phyloP scores from a whole-genome alignment of 805 yeast genomes.

The Barnettozyma vustinii region DNA sequence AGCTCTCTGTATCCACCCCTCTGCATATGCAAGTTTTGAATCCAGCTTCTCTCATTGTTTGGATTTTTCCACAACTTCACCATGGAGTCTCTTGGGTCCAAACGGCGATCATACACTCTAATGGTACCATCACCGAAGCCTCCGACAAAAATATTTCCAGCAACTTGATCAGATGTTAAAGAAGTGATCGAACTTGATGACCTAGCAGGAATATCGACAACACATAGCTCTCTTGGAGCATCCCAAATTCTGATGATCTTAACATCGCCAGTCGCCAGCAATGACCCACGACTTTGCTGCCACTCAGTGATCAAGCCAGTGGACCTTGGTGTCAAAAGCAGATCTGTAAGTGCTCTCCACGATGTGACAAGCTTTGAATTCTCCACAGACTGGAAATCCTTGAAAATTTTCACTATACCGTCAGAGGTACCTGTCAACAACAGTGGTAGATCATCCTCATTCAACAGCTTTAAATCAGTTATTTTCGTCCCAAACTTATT shows the following conservation, averaged over 20 bases:
- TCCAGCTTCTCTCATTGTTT: conserved; percentile 42
- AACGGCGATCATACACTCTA: conserved; percentile 84
- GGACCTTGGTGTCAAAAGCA: conserved; percentile 72
- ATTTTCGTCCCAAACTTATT: conserved; percentile 86
- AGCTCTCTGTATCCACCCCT: conserved; percentile 93
- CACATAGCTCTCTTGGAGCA: conserved; percentile 86
- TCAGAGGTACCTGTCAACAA: conserved; percentile 87
- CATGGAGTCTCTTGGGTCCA: conserved; percentile 81
- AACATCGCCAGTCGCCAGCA: conserved; percentile 91
- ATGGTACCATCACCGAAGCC: conserved; percentile 91
- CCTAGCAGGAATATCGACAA: conserved; percentile 85
- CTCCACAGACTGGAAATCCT: conserved; percentile 57
- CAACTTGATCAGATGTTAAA: conserved; percentile 90
- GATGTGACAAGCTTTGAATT: conserved; percentile 66
- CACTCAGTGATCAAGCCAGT: conserved; percentile 87
- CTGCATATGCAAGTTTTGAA: conserved; percentile 86
- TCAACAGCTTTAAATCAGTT: conserved; percentile 78
- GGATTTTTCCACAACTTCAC: conserved; percentile 72
- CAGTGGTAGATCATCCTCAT: conserved; percentile 89
- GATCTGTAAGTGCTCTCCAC: conserved; percentile 90
- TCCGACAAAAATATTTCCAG: conserved; percentile 84
- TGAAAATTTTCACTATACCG: conserved; percentile 86
- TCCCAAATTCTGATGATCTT: conserved; percentile 92
- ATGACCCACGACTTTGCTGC: conserved; percentile 93
- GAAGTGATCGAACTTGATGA: conserved; percentile 86